Conservation (phyloP, 345 rosid genomes). For the Eucalyptus polybractea region DNA sequence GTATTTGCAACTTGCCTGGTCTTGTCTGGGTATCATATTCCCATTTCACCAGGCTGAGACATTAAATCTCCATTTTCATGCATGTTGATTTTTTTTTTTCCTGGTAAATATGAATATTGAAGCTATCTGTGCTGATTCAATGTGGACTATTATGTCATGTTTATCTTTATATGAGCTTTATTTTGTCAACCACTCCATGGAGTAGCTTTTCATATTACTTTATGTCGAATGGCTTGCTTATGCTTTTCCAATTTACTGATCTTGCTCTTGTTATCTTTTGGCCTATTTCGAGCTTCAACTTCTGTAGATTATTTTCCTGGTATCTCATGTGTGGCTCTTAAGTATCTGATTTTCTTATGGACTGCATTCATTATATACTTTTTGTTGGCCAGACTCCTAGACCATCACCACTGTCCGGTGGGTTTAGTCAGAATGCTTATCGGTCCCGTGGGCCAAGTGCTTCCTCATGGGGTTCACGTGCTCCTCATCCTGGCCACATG, state of each 20-base stretch:
- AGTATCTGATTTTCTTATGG: background rate
- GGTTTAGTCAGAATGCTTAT: slow-evolving; percentile 47
- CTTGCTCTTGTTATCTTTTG: background rate
- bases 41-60: background rate
- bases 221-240: background rate
- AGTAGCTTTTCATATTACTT: background rate
- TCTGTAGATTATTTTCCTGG: background rate
- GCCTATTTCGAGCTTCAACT: background rate
- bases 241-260: background rate
- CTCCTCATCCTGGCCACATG: slow-evolving; percentile 20
- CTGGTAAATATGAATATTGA: background rate
- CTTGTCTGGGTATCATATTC: background rate
- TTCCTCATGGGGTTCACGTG: slow-evolving; percentile 65
- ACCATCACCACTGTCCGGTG: slow-evolving; percentile 43
- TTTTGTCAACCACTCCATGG: background rate
- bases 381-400: slow-evolving; percentile 33
- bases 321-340: background rate
- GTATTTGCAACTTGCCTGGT: background rate
- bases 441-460: slow-evolving; percentile 60
- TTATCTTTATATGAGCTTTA: background rate
- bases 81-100: background rate
- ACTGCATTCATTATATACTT: background rate
- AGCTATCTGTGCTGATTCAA: background rate
- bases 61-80: background rate
- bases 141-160: background rate